These are phyloP conservation scores for Stropharia rugosoannulata DNA, from an alignment of 768 basidiomycete genomes.

Conservation along the genomic window DNA sequence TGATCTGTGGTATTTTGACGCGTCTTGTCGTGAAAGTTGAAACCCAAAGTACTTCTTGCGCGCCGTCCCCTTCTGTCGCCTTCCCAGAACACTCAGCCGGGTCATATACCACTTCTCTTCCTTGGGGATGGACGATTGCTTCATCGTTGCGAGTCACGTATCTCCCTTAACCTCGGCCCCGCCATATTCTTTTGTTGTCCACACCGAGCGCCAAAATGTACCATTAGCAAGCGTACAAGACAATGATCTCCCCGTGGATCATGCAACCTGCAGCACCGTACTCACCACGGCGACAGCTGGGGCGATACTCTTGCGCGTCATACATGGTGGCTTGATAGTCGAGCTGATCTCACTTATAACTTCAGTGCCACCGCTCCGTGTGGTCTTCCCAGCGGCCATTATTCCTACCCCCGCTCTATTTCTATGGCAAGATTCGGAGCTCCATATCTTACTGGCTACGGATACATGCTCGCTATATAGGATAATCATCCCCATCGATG, in stretches of 20 bases:
- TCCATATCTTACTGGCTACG: conserved; percentile 75
- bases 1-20: conserved; percentile 23
- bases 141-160: conserved; percentile 59
- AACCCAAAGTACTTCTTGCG: conserved; percentile 1
- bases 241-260: conserved; percentile 58
- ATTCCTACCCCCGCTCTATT: conserved; percentile 67
- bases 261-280: conserved; percentile 65
- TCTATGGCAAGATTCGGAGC: conserved; percentile 47
- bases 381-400: conserved; percentile 73
- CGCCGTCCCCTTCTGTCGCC: conserved; percentile 1
- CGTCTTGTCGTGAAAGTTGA: conserved; percentile 16
- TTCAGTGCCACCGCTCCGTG: conserved; percentile 64
- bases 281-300: conserved; percentile 59
- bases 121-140: conserved; percentile 31
- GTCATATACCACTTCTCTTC: not conserved
- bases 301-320: conserved; percentile 68
- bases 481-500: conserved; percentile 60
- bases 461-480: conserved; percentile 71
- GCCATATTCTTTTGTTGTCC: conserved; percentile 50
- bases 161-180: conserved; percentile 62
- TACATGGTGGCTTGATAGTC: conserved; percentile 71
- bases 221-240: conserved; percentile 43
- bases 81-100: conserved; percentile 3
- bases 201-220: conserved; percentile 56
- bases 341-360: conserved; percentile 77